Evolutionary conservation across 768 basidiomycete genomes (phyloP).

Genomic region (Pleurotus citrinopileatus): DNA sequence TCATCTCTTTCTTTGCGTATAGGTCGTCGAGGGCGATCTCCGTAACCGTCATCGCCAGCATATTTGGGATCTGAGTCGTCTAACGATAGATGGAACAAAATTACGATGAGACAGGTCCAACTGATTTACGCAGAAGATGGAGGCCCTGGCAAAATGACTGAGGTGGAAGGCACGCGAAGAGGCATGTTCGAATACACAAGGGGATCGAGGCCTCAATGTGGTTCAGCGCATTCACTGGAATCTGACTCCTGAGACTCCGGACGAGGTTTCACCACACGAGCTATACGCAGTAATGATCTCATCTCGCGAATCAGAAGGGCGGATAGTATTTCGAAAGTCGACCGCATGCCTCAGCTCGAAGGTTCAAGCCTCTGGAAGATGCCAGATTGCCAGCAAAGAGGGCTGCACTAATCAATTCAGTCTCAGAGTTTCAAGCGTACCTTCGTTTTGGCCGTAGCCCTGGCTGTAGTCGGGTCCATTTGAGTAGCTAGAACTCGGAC

Average conservation of each 20-base stretch:
- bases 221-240: background rate
- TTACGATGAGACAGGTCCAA: slow-evolving; percentile 45
- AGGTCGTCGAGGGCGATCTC: slow-evolving; percentile 40
- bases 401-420: slow-evolving; percentile 41
- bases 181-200: slow-evolving; percentile 22
- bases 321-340: slow-evolving; percentile 15
- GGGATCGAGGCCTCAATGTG: slow-evolving; percentile 12
- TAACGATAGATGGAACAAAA: slow-evolving; percentile 50
- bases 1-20: slow-evolving; percentile 79
- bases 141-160: background rate
- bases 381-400: slow-evolving; percentile 20
- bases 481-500: slow-evolving; percentile 44
- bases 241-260: slow-evolving; percentile 8
- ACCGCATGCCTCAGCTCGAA: slow-evolving; percentile 49
- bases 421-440: slow-evolving; percentile 78
- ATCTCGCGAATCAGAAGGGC: slow-evolving; percentile 12
- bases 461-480: slow-evolving; percentile 45
- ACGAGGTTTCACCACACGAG: slow-evolving; percentile 9
- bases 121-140: slow-evolving; percentile 17
- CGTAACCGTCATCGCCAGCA: slow-evolving; percentile 49
- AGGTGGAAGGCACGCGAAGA: slow-evolving; percentile 3
- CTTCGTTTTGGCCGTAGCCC: slow-evolving; percentile 70
- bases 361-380: slow-evolving; percentile 22
- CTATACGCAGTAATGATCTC: slow-evolving; percentile 14
- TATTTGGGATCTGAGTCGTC: slow-evolving; percentile 59